Evolutionary conservation across 2,329 filamentous ascomycete species (phyloP).

Genomic region (Simplicillium sp.): DNA sequence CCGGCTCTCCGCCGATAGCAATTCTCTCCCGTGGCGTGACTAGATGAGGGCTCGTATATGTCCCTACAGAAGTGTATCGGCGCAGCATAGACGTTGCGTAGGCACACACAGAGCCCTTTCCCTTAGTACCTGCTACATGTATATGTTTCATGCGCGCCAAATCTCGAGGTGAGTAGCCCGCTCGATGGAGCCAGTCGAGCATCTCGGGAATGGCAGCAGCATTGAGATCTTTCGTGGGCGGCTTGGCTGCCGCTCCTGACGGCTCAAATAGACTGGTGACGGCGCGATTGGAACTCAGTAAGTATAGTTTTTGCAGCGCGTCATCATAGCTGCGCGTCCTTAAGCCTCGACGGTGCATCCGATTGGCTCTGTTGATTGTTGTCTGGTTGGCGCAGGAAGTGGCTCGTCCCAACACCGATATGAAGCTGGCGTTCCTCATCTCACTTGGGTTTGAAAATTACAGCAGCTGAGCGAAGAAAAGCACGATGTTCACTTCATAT

Average conservation of each 20-base stretch:
- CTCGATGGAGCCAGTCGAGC: slow-evolving; percentile 63
- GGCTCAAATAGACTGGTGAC: slow-evolving; percentile 43
- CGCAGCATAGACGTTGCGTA: slow-evolving; percentile 73
- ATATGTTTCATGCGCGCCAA: slow-evolving; percentile 44
- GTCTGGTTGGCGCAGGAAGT: not conserved
- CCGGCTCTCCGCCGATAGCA: slow-evolving; percentile 62
- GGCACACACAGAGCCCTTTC: slow-evolving; percentile 82
- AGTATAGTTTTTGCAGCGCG: slow-evolving; percentile 65
- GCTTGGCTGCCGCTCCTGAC: slow-evolving; percentile 37
- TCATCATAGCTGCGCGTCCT: slow-evolving; percentile 41
- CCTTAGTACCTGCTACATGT: slow-evolving; percentile 89
- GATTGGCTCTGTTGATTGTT: not conserved
- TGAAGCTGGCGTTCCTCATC: no score
- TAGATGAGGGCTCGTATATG: slow-evolving; percentile 81
- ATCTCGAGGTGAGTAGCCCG: slow-evolving; percentile 54
- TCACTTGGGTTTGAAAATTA: no score
- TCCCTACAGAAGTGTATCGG: slow-evolving; percentile 46
- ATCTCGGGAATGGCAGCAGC: slow-evolving; percentile 72
- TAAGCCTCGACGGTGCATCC: slow-evolving; percentile 5
- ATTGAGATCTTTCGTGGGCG: slow-evolving; percentile 44
- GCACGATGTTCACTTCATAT: no score
- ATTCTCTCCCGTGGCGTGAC: slow-evolving; percentile 79
- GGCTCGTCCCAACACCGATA: no score
- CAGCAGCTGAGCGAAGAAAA: no score
- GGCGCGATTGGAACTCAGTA: slow-evolving; percentile 70